phyloP scores from a whole-genome alignment of 768 basidiomycete species.

The Lactarius trivialis region DNA sequence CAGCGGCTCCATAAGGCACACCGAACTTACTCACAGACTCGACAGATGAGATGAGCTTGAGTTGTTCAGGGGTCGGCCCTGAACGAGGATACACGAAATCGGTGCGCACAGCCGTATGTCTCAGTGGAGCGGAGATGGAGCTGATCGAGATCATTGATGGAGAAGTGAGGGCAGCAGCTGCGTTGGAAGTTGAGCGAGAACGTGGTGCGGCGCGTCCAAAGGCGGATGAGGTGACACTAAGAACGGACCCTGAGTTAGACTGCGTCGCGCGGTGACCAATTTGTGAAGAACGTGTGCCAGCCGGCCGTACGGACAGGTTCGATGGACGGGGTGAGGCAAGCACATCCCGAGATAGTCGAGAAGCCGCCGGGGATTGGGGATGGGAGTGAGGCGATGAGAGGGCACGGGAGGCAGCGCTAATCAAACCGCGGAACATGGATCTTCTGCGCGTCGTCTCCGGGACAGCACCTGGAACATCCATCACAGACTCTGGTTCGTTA shows the following conservation, averaged over 20 bases:
- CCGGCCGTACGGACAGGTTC: conserved; percentile 11
- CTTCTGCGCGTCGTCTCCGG: conserved; percentile 28
- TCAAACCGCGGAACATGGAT: conserved; percentile 39
- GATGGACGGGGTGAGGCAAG: conserved; percentile 13
- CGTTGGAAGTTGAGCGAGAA: conserved; percentile 36
- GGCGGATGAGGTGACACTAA: conserved; percentile 30
- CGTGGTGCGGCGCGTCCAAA: conserved; percentile 43
- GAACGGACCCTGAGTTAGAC: conserved; percentile 35
- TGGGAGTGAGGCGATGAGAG: conserved; percentile 8
- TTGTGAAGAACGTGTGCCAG: conserved; percentile 12
- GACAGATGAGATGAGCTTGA: conserved; percentile 62
- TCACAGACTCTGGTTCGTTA: not conserved
- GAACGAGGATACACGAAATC: conserved; percentile 61
- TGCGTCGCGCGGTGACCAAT: conserved; percentile 31
- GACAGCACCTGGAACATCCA: not conserved
- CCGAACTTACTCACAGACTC: conserved; percentile 66
- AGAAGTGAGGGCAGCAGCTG: conserved; percentile 40
- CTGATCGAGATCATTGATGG: conserved; percentile 65
- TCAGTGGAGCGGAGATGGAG: conserved; percentile 69
- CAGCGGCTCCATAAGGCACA: conserved; percentile 69
- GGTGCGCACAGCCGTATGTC: conserved; percentile 64
- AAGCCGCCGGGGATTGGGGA: not conserved
- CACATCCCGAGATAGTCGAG: conserved; percentile 2
- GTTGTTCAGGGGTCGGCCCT: conserved; percentile 56
- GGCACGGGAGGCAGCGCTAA: conserved; percentile 20